A percentile compares a stretch with the other conserved stretches of the same genome.
Evolutionary conservation across 2,329 filamentous ascomycete genomes (phyloP).

Genomic region (Incumbomyces lentus): DNA sequence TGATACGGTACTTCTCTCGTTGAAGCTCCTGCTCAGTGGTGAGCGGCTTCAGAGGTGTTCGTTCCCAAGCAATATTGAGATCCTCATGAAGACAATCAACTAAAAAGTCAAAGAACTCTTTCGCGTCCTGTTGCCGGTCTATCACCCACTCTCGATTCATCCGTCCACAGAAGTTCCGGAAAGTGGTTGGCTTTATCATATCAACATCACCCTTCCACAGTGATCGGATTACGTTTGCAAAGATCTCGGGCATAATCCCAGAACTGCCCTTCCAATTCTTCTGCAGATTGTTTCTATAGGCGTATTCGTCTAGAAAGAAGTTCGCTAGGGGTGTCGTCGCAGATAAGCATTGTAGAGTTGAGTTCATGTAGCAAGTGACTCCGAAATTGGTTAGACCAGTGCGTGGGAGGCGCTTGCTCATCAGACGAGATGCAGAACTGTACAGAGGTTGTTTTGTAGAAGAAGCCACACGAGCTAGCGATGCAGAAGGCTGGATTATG

Average conservation of each 20-base stretch:
- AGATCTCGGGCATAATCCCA: conserved; percentile 52
- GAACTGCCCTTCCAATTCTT: conserved; percentile 57
- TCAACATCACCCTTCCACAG: conserved; percentile 51
- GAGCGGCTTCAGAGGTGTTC: conserved; percentile 47
- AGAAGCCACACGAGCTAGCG: conserved; percentile 35
- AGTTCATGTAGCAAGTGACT: conserved; percentile 85
- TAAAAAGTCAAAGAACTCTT: conserved; percentile 79
- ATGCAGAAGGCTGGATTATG: conserved; percentile 37
- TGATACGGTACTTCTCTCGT: conserved; percentile 50
- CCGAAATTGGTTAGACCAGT: conserved; percentile 73
- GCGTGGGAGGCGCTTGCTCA: conserved; percentile 42
- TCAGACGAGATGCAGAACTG: conserved; percentile 31
- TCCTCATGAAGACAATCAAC: conserved; percentile 77
- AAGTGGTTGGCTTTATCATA: conserved; percentile 49
- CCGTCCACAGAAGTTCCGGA: conserved; percentile 54
- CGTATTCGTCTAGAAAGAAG: conserved; percentile 54
- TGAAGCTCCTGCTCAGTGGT: conserved; percentile 50
- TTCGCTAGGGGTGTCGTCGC: conserved; percentile 54
- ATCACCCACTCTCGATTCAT: conserved; percentile 61
- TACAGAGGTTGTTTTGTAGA: conserved; percentile 35
- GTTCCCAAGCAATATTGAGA: conserved; percentile 59
- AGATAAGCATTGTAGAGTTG: conserved; percentile 73
- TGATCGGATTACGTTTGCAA: conserved; percentile 50
- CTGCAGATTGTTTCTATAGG: conserved; percentile 48
- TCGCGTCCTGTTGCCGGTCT: conserved; percentile 73